A percentile compares a stretch with the other conserved stretches of the same genome.
Conservation (phyloP, 306 rosid genomes). For the Lathyrus oleraceus region DNA sequence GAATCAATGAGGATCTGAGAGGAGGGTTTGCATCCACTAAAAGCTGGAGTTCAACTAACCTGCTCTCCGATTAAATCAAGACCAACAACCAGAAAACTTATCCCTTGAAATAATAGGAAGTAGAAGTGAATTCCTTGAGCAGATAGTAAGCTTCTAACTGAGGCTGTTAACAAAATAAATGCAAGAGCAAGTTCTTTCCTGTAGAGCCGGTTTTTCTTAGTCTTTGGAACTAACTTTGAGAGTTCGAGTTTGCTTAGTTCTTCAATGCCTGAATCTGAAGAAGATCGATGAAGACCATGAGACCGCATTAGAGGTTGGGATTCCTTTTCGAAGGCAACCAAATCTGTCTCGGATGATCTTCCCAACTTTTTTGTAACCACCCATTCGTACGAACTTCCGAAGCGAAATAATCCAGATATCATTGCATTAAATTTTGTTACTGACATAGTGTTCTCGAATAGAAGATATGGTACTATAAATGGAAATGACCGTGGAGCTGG, state of each 20-base stretch:
- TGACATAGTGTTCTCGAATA: slow-evolving; percentile 97
- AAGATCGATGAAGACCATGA: slow-evolving; percentile 60
- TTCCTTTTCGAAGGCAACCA: slow-evolving; percentile 74
- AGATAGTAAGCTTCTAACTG: slow-evolving; percentile 88
- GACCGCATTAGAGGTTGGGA: slow-evolving; percentile 60
- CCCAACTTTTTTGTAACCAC: slow-evolving; percentile 92
- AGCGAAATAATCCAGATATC: slow-evolving; percentile 89
- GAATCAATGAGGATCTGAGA: slow-evolving; percentile 36
- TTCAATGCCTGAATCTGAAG: slow-evolving; percentile 88
- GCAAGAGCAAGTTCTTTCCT: slow-evolving; percentile 95
- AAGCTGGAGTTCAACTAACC: slow-evolving; percentile 59
- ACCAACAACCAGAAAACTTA: slow-evolving; percentile 91
- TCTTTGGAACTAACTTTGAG: slow-evolving; percentile 63
- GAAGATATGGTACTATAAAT: slow-evolving; percentile 88
- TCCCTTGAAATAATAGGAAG: slow-evolving; percentile 91
- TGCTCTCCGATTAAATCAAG: slow-evolving; percentile 98
- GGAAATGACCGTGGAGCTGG: slow-evolving; percentile 91
- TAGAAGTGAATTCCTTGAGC: slow-evolving; percentile 99
- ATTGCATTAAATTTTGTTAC: slow-evolving; percentile 98
- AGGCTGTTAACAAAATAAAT: slow-evolving; percentile 77
- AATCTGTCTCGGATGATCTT: slow-evolving; percentile 90
- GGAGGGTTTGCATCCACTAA: slow-evolving; percentile 36
- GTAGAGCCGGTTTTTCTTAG: slow-evolving; percentile 77
- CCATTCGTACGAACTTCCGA: slow-evolving; percentile 97
- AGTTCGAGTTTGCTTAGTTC: slow-evolving; percentile 71